Percentiles rank a stretch among this genome's conserved stretches.
Conservation (phyloP, 2,329 filamentous ascomycete genomes). For the Xylogone sp. region DNA sequence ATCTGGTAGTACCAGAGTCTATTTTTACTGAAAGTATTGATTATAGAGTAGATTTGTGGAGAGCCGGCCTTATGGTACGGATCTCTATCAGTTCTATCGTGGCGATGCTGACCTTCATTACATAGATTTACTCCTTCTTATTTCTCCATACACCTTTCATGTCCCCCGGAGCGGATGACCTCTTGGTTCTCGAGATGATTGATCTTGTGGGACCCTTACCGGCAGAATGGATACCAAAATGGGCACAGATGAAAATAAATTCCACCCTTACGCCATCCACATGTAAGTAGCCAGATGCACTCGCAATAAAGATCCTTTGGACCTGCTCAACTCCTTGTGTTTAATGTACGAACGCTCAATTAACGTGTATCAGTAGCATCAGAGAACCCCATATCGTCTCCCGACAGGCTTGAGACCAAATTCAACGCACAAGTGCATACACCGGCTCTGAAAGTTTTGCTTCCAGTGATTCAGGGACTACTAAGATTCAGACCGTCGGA, state of each 20-base stretch:
- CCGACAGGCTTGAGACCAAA: slow-evolving; percentile 8
- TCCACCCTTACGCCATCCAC: no score
- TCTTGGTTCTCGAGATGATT: slow-evolving; percentile 11
- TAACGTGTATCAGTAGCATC: no score
- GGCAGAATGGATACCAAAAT: slow-evolving; percentile 12
- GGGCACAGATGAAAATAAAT: slow-evolving; percentile 1
- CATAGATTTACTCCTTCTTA: slow-evolving; percentile 13
- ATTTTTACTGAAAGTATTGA: slow-evolving; percentile 21
- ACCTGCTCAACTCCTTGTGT: no score
- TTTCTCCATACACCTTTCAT: slow-evolving; percentile 8
- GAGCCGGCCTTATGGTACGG: slow-evolving; percentile 13
- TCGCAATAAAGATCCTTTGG: no score
- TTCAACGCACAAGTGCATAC: slow-evolving; percentile 1
- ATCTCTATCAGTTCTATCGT: neutral
- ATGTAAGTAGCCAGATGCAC: no score
- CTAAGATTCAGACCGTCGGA: slow-evolving; percentile 1
- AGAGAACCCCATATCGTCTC: no score
- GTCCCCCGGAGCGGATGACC: neutral
- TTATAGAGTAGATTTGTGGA: slow-evolving; percentile 22
- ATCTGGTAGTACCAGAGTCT: slow-evolving; percentile 19
- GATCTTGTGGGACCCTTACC: slow-evolving; percentile 10
- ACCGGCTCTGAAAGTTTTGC: neutral
- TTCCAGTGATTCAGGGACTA: slow-evolving; percentile 2
- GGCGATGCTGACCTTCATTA: neutral
- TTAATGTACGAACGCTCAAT: no score